A percentile compares a stretch with the other conserved stretches of the same genome.
These are phyloP conservation scores for Leccinellum rugosiceps DNA, from an alignment of 768 basidiomycete genomes.

Conservation along the genomic window DNA sequence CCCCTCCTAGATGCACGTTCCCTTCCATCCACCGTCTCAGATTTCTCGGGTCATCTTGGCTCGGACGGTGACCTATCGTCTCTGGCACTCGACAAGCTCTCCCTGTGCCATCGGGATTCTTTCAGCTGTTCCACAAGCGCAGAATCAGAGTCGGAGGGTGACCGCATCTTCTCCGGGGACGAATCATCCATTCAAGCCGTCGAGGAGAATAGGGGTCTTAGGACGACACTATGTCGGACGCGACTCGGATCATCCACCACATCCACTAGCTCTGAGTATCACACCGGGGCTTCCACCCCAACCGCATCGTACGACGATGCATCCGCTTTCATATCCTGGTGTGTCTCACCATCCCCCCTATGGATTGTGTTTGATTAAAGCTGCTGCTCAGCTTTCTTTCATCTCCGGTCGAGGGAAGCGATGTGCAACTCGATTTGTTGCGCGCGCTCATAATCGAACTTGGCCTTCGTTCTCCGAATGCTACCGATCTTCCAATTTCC, in stretches of 20 bases:
- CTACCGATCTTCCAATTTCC: slow-evolving; percentile 49
- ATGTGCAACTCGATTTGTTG: slow-evolving; percentile 51
- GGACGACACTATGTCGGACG: neutral
- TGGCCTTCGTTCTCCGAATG: slow-evolving; percentile 48
- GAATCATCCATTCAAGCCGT: neutral
- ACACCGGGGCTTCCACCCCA: slow-evolving; percentile 11
- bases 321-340: slow-evolving; percentile 27
- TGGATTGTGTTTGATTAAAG: neutral
- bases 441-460: slow-evolving; percentile 77
- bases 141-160: slow-evolving; percentile 7
- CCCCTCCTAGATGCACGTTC: slow-evolving; percentile 17
- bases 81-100: slow-evolving; percentile 15
- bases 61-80: slow-evolving; percentile 15
- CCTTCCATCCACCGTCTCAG: slow-evolving; percentile 11
- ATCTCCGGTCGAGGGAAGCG: slow-evolving; percentile 12
- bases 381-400: slow-evolving; percentile 21
- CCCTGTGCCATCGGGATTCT: slow-evolving; percentile 11
- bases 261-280: slow-evolving; percentile 8
- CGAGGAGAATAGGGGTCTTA: neutral
- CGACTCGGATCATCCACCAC: slow-evolving; percentile 2
- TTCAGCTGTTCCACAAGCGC: neutral
- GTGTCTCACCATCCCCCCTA: neutral
- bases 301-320: slow-evolving; percentile 25
- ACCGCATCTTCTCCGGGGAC: neutral
- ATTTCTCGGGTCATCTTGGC: neutral